A percentile compares a stretch with the other conserved stretches of the same genome.
phyloP scores from a whole-genome alignment of 306 rosid genomes.

The Corylus avellana region DNA sequence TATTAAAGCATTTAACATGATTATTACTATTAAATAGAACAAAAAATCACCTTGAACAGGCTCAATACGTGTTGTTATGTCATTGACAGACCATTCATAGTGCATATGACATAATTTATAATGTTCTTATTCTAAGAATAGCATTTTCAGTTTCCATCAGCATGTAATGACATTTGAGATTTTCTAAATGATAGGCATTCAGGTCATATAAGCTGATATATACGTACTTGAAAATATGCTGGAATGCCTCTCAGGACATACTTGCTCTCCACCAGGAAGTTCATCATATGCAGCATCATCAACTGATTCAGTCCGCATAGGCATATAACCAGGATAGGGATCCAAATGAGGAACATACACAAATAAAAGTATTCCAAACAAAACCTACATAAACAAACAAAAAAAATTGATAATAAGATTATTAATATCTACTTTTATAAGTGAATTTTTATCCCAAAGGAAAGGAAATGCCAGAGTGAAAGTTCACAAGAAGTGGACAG shows the following conservation, averaged over 20 bases:
- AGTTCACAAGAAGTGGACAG: background rate
- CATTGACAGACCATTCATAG: background rate
- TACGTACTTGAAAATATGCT: slow-evolving; percentile 74
- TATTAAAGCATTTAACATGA: slow-evolving; percentile 5
- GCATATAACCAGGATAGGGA: slow-evolving; percentile 81
- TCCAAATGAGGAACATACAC: slow-evolving; percentile 75
- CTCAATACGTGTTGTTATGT: background rate
- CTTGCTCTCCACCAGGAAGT: slow-evolving; percentile 80
- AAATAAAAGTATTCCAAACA: slow-evolving; percentile 79
- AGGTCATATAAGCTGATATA: slow-evolving; percentile 21
- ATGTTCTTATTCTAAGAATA: background rate
- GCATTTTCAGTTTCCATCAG: slow-evolving; percentile 6
- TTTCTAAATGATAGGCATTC: slow-evolving; percentile 2
- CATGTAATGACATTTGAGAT: slow-evolving; percentile 9
- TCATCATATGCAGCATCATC: slow-evolving; percentile 74
- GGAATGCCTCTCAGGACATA: slow-evolving; percentile 77
- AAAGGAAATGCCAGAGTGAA: background rate
- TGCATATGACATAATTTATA: background rate
- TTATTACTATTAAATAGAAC: background rate
- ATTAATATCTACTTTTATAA: background rate
- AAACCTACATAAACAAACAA: slow-evolving; percentile 59
- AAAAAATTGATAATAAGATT: slow-evolving; percentile 20
- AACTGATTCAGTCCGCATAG: slow-evolving; percentile 54
- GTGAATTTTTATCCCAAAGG: background rate
- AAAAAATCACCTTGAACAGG: slow-evolving; percentile 1